These are phyloP conservation scores for Morella rubra DNA, from an alignment of 306 rosid genomes.

Conservation along the genomic window DNA sequence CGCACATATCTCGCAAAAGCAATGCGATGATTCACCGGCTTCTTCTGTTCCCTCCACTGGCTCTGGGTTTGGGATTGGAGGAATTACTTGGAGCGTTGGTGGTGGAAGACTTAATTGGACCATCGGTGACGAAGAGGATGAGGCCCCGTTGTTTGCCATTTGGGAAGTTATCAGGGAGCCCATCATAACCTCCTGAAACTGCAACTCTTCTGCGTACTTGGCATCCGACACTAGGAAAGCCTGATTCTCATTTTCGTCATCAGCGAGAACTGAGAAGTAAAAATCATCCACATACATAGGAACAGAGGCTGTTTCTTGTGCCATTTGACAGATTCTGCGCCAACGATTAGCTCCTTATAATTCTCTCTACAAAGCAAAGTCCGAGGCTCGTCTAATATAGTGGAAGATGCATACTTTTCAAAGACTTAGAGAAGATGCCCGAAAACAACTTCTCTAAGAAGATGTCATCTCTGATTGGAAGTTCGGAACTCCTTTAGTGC, in stretches of 20 bases:
- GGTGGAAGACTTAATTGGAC: not conserved
- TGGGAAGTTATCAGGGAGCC: constrained; percentile 21
- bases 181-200: constrained; percentile 49
- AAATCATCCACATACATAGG: constrained; percentile 28
- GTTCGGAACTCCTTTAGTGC: not conserved
- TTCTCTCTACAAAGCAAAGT: no score
- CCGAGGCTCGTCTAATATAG: no score
- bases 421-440: not conserved
- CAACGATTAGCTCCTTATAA: not conserved
- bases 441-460: not conserved
- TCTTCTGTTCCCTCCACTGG: not conserved
- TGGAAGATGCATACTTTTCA: not conserved
- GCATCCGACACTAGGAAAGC: constrained; percentile 31
- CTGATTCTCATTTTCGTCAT: constrained; percentile 4
- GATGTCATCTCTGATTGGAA: not conserved
- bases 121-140: constrained; percentile 5
- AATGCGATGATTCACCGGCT: constrained; percentile 15
- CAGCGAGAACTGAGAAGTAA: constrained; percentile 36
- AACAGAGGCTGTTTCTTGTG: constrained; percentile 15
- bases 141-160: not conserved
- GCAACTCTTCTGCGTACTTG: constrained; percentile 44
- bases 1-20: constrained; percentile 48
- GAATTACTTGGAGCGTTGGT: not conserved
- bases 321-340: constrained; percentile 20
- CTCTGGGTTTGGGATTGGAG: not conserved